Evolutionary conservation across 2,329 filamentous ascomycete species (phyloP).

Genomic region (Diplodia intermedia): DNA sequence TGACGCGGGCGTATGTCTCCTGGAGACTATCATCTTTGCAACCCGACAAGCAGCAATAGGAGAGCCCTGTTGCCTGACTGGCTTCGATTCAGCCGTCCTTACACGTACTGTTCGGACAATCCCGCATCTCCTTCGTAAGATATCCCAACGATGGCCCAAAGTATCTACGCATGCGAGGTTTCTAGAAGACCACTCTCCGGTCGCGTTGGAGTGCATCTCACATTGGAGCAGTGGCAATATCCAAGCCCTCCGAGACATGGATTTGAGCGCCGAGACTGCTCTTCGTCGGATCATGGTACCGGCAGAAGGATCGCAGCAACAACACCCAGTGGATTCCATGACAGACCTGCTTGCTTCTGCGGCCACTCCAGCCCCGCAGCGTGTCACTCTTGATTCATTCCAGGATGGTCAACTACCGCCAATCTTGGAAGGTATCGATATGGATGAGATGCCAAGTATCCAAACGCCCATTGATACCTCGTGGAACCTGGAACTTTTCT

Average conservation of each 20-base stretch:
- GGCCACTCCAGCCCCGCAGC: not conserved
- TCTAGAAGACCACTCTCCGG: constrained; percentile 3
- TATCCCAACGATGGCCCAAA: constrained; percentile 20
- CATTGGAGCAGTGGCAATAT: constrained; percentile 13
- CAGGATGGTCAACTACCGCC: constrained; percentile 10
- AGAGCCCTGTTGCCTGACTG: not conserved
- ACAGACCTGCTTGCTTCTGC: not conserved
- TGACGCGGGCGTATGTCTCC: constrained; percentile 25
- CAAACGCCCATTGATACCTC: constrained; percentile 1
- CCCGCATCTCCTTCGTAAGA: constrained; percentile 19
- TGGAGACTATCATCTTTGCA: constrained; percentile 24
- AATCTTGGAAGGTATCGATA: not conserved
- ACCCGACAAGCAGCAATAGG: constrained; percentile 1
- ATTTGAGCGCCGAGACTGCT: not conserved
- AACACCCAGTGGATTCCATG: not conserved
- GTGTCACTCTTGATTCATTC: not conserved
- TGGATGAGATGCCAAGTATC: not conserved
- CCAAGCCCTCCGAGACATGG: not conserved
- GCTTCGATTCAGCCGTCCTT: constrained; percentile 18
- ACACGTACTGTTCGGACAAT: constrained; percentile 18
- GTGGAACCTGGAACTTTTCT: constrained; percentile 27
- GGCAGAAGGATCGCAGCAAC: not conserved
- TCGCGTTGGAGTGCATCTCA: constrained; percentile 6
- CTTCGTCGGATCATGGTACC: constrained; percentile 26
- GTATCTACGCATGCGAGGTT: constrained; percentile 19